Base-by-base conservation (phyloP, 2,329 filamentous ascomycete species). In the Epichloe amarillans region DNA sequence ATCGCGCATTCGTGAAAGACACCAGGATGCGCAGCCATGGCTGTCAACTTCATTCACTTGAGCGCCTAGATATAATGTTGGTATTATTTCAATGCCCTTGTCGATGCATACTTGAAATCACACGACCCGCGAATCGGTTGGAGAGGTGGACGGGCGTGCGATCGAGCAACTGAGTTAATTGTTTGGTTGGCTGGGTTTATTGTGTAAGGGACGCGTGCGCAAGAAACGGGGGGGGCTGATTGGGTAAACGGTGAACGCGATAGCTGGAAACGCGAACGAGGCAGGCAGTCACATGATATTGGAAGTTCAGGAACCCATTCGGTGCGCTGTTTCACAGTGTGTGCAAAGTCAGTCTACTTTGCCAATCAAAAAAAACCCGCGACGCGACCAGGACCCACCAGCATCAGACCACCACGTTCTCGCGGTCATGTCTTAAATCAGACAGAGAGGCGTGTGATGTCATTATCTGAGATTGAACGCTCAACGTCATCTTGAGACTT, bases 1-100 rank as follows among this genome's bases (percentile, higher is more conserved):
- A 75, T 62, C 8, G 61, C 56, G 62, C 71, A 74, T 53, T 72
- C 66, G 54, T 61, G 53, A 56, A 74, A 74, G 51, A 72, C 55
- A 50, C 61, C 55, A 36, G 58, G 52, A n/a, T 58, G 58, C 43
- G 55, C 50, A 39, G 53, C 58, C 64, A 67, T 71, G 47, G 53
- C 55, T 37, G 14, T 33, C 15, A 37, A 49, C 17, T 14, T 30
- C 15, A 36, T 17, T 10, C 44, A 21, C 37, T 30, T 42, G 15
- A 46, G 30, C 26, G 36, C 35, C 21, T 36, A 21, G 7, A 23
- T 19, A 12, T 50, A 3, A 2, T 50, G 21, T 30, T 30, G 21
- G 26, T 30, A 30, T 30, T 30, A 11, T 30, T 30, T 14, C n/a
- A 26, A 39, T 39, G 7, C 19, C 26, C 8, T 21, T 12, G 47